Conservation (phyloP, 2,329 filamentous ascomycete species). For the Epichloe sibirici region DNA sequence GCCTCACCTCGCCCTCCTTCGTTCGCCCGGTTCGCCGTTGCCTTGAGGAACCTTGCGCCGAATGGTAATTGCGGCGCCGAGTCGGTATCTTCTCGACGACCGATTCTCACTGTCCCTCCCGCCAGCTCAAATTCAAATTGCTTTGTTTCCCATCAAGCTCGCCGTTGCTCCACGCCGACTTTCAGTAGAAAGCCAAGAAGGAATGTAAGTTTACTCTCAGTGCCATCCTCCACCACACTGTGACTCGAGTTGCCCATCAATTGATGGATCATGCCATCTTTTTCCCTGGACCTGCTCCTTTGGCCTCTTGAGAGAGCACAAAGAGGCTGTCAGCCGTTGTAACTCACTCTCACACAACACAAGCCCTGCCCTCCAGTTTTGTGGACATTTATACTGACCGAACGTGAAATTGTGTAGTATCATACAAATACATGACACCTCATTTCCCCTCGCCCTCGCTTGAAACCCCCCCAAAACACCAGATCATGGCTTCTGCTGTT, state of each 20-base stretch:
- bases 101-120: not conserved
- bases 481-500: conserved; percentile 22
- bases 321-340: no score
- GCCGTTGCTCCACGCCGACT: no score
- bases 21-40: not conserved
- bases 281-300: no score
- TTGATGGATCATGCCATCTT: no score
- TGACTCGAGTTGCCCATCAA: no score
- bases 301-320: no score
- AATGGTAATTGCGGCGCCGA: not conserved
- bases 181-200: not conserved
- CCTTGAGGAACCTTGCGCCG: not conserved
- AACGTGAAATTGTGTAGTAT: no score
- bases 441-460: not conserved
- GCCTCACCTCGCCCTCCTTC: not conserved
- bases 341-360: no score
- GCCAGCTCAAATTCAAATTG: no score
- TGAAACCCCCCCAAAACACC: conserved; percentile 2
- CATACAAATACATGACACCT: not conserved
- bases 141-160: not conserved
- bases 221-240: no score
- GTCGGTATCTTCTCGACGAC: not conserved
- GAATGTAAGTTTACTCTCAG: not conserved
- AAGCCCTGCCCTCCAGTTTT: no score
- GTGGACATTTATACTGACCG: no score